A percentile compares a stretch with the other conserved stretches of the same genome.
These are phyloP conservation scores for Penicillium lagena DNA, from an alignment of 495 filamentous ascomycete genomes.

Conservation along the genomic window DNA sequence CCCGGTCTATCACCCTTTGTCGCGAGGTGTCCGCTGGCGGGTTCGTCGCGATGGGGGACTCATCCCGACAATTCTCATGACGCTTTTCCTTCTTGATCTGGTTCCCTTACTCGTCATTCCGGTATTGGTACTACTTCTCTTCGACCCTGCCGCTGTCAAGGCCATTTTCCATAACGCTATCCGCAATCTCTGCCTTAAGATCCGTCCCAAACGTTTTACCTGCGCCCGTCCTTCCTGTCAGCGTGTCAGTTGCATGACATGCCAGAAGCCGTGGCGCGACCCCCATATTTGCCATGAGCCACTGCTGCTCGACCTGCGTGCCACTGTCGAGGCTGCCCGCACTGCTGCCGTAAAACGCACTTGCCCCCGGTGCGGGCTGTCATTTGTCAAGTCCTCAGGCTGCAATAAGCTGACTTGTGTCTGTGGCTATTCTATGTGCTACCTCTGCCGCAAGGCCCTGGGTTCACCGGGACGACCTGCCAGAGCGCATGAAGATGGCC, in stretches of 20 bases:
- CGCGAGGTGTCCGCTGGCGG: constrained; percentile 32
- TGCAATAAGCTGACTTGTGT: constrained; percentile 97
- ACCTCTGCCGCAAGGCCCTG: constrained; percentile 64
- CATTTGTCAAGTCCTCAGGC: constrained; percentile 85
- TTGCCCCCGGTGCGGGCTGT: constrained; percentile 81
- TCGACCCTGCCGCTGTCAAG: constrained; percentile 29
- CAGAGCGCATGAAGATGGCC: constrained; percentile 1
- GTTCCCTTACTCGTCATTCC: constrained; percentile 48
- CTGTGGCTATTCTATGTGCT: constrained; percentile 99
- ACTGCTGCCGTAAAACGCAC: constrained; percentile 93
- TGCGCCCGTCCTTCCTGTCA: constrained; percentile 64
- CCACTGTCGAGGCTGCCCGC: constrained; percentile 83
- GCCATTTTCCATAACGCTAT: constrained; percentile 48
- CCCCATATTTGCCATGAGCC: constrained; percentile 63
- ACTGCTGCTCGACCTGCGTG: constrained; percentile 64
- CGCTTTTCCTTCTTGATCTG: constrained; percentile 37
- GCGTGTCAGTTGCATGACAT: constrained; percentile 72
- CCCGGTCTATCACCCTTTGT: constrained; percentile 59
- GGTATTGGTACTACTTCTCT: constrained; percentile 36
- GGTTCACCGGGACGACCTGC: constrained; percentile 17
- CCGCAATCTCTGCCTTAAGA: constrained; percentile 55
- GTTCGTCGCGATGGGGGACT: constrained; percentile 45
- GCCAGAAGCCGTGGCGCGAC: constrained; percentile 57
- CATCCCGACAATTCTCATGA: constrained; percentile 26
- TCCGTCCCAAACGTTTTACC: constrained; percentile 61